Percentiles rank a stretch among this genome's conserved stretches.
phyloP scores from a whole-genome alignment of 108 stramenopile genomes.

The Chaetoceros tenuissimus region DNA sequence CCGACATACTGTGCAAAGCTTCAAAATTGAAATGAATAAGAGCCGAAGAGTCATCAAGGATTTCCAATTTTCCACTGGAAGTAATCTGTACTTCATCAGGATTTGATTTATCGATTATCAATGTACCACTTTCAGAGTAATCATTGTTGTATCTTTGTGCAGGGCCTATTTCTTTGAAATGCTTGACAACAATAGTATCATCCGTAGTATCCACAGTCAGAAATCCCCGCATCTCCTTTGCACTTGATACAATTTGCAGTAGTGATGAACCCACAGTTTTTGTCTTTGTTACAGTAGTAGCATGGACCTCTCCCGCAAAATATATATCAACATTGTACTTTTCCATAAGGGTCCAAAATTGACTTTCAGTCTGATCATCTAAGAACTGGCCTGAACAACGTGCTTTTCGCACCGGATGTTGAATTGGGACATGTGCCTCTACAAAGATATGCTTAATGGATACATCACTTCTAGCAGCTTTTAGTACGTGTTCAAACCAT shows the following conservation, averaged over 20 bases:
- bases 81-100: conserved; percentile 4
- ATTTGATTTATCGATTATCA: conserved; percentile 3
- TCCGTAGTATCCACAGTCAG: conserved; percentile 3
- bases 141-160: conserved; percentile 1
- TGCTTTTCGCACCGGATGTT: conserved; percentile 3
- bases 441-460: no score
- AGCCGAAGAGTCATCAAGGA: background rate
- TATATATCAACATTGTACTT: conserved; percentile 3
- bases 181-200: background rate
- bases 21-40: conserved; percentile 6
- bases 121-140: background rate
- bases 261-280: background rate
- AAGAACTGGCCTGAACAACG: conserved; percentile 1
- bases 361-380: background rate
- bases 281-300: conserved; percentile 1
- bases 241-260: conserved; percentile 4
- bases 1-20: background rate
- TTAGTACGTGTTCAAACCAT: conserved; percentile 3
- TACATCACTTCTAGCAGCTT: conserved; percentile 7
- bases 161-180: conserved; percentile 1
- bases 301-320: conserved; percentile 7
- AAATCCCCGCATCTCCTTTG: background rate
- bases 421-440: no score
- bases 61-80: background rate
- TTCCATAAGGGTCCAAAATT: conserved; percentile 4